These are phyloP conservation scores for Nothomitra cinnamomea DNA, from an alignment of 2,329 filamentous ascomycete genomes.

Conservation along the genomic window DNA sequence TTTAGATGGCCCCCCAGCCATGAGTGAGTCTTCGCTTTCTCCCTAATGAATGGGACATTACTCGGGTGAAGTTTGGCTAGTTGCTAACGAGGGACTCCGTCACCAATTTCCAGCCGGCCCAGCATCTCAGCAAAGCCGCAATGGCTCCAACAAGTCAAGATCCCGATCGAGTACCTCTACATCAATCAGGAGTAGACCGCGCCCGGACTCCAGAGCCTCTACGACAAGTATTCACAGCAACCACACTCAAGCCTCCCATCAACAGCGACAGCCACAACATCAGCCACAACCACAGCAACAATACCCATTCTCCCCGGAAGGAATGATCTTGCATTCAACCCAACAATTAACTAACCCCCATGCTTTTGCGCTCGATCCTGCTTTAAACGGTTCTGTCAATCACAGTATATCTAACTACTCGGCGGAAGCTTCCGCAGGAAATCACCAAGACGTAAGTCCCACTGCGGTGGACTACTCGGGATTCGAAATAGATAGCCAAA, in stretches of 20 bases:
- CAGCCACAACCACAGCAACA: constrained; percentile 21
- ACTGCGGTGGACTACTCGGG: constrained; percentile 37
- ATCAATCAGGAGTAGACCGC: constrained; percentile 24
- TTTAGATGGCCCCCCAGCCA: neutral
- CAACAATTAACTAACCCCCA: constrained; percentile 36
- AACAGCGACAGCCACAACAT: constrained; percentile 30
- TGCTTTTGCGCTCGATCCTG: constrained; percentile 32
- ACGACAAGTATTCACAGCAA: constrained; percentile 28
- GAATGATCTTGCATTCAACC: constrained; percentile 41
- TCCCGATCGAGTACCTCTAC: constrained; percentile 29
- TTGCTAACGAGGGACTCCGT: neutral
- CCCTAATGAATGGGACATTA: neutral
- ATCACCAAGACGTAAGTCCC: constrained; percentile 28
- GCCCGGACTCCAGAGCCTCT: constrained; percentile 30
- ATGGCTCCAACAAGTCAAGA: constrained; percentile 23
- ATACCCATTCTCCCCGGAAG: constrained; percentile 22
- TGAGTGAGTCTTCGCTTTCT: neutral
- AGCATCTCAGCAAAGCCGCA: constrained; percentile 8
- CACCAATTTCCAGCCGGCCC: neutral
- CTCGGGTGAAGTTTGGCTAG: neutral
- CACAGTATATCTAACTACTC: constrained; percentile 26
- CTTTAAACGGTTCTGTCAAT: constrained; percentile 31
- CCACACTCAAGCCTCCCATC: constrained; percentile 26
- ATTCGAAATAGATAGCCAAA: constrained; percentile 38
- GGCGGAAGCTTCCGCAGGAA: constrained; percentile 19